Conservation (phyloP, 352 stramenopile species). For the Globisporangium cylindrosporum region DNA sequence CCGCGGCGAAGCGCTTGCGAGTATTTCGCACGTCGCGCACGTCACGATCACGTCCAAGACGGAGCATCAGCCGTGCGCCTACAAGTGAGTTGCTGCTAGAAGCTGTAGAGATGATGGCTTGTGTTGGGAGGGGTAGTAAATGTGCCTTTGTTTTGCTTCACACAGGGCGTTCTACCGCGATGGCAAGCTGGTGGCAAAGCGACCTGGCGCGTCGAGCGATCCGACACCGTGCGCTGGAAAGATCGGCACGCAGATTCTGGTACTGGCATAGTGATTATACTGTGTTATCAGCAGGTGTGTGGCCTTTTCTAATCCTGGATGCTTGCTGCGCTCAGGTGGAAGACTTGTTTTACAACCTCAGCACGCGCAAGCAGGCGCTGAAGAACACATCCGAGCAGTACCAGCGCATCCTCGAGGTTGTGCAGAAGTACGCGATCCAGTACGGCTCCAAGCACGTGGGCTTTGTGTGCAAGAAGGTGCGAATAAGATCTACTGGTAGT, state of each 20-base stretch:
- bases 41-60: constrained; percentile 90
- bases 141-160: constrained; percentile 18
- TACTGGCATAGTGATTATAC: constrained; percentile 9
- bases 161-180: constrained; percentile 90
- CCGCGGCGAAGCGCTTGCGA: constrained; percentile 97
- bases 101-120: too few relatives aligned
- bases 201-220: constrained; percentile 56
- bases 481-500: background rate
- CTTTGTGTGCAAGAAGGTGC: constrained; percentile 95
- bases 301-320: background rate
- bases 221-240: constrained; percentile 75
- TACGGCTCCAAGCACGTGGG: constrained; percentile 84
- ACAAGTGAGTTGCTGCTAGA: constrained; percentile 42
- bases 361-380: constrained; percentile 90
- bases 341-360: constrained; percentile 99
- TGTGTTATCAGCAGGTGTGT: background rate
- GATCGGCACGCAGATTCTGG: constrained; percentile 77
- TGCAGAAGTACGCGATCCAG: constrained; percentile 97
- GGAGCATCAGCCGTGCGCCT: constrained; percentile 68
- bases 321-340: constrained; percentile 60
- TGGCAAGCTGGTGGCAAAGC: constrained; percentile 80
- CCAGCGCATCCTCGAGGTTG: constrained; percentile 90
- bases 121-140: background rate
- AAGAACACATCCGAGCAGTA: constrained; percentile 95
- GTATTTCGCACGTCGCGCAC: constrained; percentile 94